A percentile compares a stretch with the other conserved stretches of the same genome.
These are phyloP conservation scores for Orobanche coerulescens DNA, from an alignment of 257 asterid genomes.

Conservation along the genomic window DNA sequence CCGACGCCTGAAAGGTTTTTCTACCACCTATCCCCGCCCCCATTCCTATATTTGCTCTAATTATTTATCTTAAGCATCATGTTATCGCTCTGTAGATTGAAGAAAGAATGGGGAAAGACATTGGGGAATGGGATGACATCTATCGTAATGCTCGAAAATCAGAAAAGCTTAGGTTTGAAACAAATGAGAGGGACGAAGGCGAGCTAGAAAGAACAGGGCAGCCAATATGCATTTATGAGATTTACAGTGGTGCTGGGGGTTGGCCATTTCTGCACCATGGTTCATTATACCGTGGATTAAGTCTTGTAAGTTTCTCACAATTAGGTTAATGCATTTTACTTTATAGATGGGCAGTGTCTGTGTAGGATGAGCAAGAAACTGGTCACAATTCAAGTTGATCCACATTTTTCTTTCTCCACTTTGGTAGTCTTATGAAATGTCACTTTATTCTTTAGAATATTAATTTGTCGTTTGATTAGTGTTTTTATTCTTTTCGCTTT, in stretches of 20 bases:
- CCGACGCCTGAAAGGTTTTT: conserved; percentile 8
- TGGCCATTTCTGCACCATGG: conserved; percentile 98
- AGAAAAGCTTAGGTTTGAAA: conserved; percentile 85
- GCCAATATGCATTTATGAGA: conserved; percentile 87
- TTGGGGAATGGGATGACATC: conserved; percentile 89
- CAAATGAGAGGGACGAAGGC: conserved; percentile 94
- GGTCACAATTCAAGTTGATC: conserved; percentile 1
- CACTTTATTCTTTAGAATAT: conserved; percentile 5
- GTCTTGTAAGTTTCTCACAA: conserved; percentile 63
- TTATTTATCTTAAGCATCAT: conserved; percentile 33
- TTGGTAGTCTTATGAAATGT: conserved; percentile 1
- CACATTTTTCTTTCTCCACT: conserved; percentile 1
- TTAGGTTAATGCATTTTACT: conserved; percentile 16
- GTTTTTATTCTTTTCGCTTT: conserved; percentile 26
- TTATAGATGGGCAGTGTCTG: background rate
- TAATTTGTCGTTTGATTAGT: conserved; percentile 14
- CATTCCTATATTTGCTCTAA: background rate
- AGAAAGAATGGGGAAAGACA: conserved; percentile 80
- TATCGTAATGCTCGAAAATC: conserved; percentile 89
- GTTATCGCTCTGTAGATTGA: conserved; percentile 56
- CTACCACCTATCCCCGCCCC: conserved; percentile 14
- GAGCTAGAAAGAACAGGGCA: conserved; percentile 99
- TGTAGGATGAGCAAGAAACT: background rate
- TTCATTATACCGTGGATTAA: conserved; percentile 94
- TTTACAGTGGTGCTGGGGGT: conserved; percentile 85